Percentiles rank a stretch among this genome's conserved stretches.
phyloP scores from a whole-genome alignment of 1,139 yeast genomes.

The Blastobotrys elegans region DNA sequence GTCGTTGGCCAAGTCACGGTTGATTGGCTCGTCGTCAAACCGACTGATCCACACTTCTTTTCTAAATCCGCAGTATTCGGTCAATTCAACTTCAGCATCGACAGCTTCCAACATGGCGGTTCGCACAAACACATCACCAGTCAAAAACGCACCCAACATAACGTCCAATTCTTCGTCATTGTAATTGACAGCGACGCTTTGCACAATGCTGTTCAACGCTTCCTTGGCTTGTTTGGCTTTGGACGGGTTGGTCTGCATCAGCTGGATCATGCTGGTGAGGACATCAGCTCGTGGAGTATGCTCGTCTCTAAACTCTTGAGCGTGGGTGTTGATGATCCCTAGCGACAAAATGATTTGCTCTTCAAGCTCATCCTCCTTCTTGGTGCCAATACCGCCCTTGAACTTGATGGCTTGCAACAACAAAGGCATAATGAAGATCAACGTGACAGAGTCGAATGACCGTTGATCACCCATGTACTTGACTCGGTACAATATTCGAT shows the following conservation, averaged over 20 bases:
- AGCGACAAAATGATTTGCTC: conserved; percentile 76
- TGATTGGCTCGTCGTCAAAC: conserved; percentile 65
- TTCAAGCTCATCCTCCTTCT: conserved; percentile 77
- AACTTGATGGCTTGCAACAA: conserved; percentile 40
- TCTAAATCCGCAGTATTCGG: conserved; percentile 46
- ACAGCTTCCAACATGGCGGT: conserved; percentile 74
- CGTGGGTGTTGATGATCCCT: conserved; percentile 71
- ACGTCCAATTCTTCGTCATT: conserved; percentile 52
- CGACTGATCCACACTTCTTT: conserved; percentile 74
- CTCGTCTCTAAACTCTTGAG: conserved; percentile 64
- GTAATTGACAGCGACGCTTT: conserved; percentile 62
- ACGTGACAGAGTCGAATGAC: conserved; percentile 61
- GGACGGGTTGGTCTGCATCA: conserved; percentile 62
- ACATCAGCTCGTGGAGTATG: conserved; percentile 66
- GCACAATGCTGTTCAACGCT: conserved; percentile 70
- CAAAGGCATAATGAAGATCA: conserved; percentile 72
- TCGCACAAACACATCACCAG: conserved; percentile 68
- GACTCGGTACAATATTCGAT: conserved; percentile 67
- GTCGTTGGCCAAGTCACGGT: conserved; percentile 63
- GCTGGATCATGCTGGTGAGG: conserved; percentile 54
- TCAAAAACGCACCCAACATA: conserved; percentile 53
- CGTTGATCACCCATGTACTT: conserved; percentile 70
- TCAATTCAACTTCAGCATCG: conserved; percentile 84
- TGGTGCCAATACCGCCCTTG: conserved; percentile 52
- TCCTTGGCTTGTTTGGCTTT: conserved; percentile 81